phyloP scores from a whole-genome alignment of 768 basidiomycete genomes.

The Chiua virens region DNA sequence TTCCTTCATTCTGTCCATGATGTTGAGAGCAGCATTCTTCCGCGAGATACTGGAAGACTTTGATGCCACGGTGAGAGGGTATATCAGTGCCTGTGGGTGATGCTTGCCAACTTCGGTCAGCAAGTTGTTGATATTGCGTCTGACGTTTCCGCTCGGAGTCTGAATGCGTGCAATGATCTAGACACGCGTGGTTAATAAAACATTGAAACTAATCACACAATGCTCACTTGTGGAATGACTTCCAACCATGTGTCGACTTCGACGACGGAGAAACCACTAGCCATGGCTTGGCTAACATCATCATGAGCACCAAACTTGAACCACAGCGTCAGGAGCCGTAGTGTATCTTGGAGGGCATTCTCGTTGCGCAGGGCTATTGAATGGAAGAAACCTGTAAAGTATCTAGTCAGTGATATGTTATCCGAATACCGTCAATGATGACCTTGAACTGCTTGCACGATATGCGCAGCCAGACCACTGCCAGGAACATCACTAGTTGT shows the following conservation, averaged over 20 bases:
- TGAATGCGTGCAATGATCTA: constrained; percentile 99
- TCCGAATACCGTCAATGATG: background rate
- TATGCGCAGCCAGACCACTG: constrained; percentile 71
- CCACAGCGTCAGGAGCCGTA: constrained; percentile 93
- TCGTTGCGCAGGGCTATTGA: constrained; percentile 89
- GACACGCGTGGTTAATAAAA: background rate
- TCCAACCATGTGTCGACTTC: constrained; percentile 98
- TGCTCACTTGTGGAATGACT: constrained; percentile 89
- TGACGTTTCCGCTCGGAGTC: constrained; percentile 84
- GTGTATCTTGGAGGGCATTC: constrained; percentile 91
- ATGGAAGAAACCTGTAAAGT: constrained; percentile 80
- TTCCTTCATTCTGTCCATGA: constrained; percentile 93
- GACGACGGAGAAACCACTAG: constrained; percentile 80
- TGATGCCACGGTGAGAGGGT: constrained; percentile 92
- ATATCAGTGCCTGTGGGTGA: constrained; percentile 96
- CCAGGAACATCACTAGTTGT: constrained; percentile 58
- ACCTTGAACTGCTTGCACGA: constrained; percentile 94
- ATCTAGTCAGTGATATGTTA: constrained; percentile 11
- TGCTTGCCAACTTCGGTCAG: constrained; percentile 92
- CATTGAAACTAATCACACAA: background rate
- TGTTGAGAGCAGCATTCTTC: constrained; percentile 76
- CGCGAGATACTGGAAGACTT: constrained; percentile 88
- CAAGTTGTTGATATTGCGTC: constrained; percentile 84
- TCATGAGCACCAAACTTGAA: constrained; percentile 94
- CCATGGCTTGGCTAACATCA: constrained; percentile 88